Evolutionary conservation across 2,329 filamentous ascomycete species (phyloP).

Genomic region (Paraconiothyrium sp.): DNA sequence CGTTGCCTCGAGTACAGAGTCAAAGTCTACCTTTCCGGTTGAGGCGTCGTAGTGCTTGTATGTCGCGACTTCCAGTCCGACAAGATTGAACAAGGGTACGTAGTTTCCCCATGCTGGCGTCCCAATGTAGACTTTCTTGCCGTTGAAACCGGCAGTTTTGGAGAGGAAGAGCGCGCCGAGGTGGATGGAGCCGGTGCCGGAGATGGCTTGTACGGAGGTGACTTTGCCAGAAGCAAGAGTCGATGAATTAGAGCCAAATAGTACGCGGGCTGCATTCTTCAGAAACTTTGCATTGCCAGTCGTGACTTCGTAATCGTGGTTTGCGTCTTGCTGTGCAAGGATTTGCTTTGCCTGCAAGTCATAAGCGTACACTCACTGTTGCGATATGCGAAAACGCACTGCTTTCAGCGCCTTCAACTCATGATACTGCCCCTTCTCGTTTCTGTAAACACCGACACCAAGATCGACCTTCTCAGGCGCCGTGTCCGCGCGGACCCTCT

Average conservation of each 20-base stretch:
- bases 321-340: conserved; percentile 22
- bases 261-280: conserved; percentile 36
- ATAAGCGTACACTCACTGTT: not conserved
- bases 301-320: conserved; percentile 45
- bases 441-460: conserved; percentile 51
- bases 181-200: conserved; percentile 51
- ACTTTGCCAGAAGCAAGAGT: conserved; percentile 18
- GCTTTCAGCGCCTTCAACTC: conserved; percentile 40
- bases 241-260: conserved; percentile 40
- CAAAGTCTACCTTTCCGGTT: conserved; percentile 38
- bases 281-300: conserved; percentile 46
- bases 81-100: conserved; percentile 41
- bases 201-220: conserved; percentile 52
- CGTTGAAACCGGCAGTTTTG: conserved; percentile 28
- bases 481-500: conserved; percentile 39
- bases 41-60: conserved; percentile 45
- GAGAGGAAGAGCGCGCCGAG: conserved; percentile 46
- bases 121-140: conserved; percentile 42
- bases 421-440: conserved; percentile 44
- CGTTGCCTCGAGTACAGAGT: conserved; percentile 31
- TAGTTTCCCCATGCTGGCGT: conserved; percentile 50
- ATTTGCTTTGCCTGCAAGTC: conserved; percentile 18
- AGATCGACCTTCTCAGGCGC: conserved; percentile 48
- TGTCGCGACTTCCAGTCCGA: conserved; percentile 37
- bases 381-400: conserved; percentile 21